phyloP scores from a whole-genome alignment of 2,329 filamentous ascomycete species.

The Zymoseptoria passerinii region DNA sequence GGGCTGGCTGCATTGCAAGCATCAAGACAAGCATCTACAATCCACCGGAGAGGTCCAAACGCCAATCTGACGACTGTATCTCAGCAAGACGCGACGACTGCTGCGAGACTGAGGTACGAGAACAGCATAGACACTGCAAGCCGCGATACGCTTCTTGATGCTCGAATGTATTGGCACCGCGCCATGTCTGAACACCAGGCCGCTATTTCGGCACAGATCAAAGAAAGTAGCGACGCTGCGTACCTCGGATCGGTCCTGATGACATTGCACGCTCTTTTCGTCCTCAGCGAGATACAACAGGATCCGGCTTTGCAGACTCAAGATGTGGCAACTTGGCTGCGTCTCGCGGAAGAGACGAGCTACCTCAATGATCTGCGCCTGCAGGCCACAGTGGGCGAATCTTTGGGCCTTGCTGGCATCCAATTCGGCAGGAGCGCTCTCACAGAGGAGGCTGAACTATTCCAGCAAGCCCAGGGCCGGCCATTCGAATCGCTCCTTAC shows the following conservation, averaged over 20 bases:
- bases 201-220: constrained; percentile 11
- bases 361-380: constrained; percentile 14
- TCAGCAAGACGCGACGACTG: constrained; percentile 1
- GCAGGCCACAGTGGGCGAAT: constrained; percentile 9
- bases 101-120: constrained; percentile 1
- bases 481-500: constrained; percentile 19
- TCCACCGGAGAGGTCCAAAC: not conserved
- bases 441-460: constrained; percentile 15
- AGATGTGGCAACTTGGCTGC: constrained; percentile 19
- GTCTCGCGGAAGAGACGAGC: constrained; percentile 18
- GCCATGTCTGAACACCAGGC: constrained; percentile 20
- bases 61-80: constrained; percentile 1
- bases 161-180: constrained; percentile 20
- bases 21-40: constrained; percentile 8
- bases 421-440: constrained; percentile 18
- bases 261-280: constrained; percentile 20
- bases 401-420: constrained; percentile 11
- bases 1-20: constrained; percentile 20
- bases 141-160: constrained; percentile 16
- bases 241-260: constrained; percentile 20
- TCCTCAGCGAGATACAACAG: constrained; percentile 14
- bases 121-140: not conserved
- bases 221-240: constrained; percentile 17
- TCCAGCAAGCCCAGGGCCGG: constrained; percentile 14
- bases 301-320: constrained; percentile 11